A percentile compares a stretch with the other conserved stretches of the same genome.
These are phyloP conservation scores for Moesziomyces antarcticus DNA, from an alignment of 1,284 basidiomycete genomes.

Conservation along the genomic window DNA sequence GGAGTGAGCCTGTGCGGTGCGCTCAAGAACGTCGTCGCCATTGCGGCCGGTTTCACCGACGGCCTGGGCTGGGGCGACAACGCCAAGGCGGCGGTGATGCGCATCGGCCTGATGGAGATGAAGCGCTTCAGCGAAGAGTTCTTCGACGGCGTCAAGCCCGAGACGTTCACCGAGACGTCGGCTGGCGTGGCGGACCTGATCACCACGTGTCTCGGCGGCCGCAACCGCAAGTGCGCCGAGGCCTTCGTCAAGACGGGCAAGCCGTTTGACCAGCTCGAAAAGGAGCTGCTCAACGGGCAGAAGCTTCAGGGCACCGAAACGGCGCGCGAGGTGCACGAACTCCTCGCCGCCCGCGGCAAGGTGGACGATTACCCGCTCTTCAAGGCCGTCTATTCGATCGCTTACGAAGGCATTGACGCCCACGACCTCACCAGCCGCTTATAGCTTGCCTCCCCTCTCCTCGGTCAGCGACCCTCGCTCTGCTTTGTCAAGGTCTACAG, in stretches of 20 bases:
- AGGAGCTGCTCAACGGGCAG: conserved; percentile 73
- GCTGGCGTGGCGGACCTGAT: conserved; percentile 74
- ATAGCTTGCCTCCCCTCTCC: conserved; percentile 7
- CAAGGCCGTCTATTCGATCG: conserved; percentile 69
- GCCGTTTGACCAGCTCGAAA: conserved; percentile 72
- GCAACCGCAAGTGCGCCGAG: conserved; percentile 72
- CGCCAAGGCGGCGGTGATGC: conserved; percentile 74
- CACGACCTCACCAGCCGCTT: conserved; percentile 68
- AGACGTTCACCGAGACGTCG: conserved; percentile 71
- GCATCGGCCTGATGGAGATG: conserved; percentile 70
- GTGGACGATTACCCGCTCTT: conserved; percentile 73
- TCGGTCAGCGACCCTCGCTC: background rate
- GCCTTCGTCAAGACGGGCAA: conserved; percentile 72
- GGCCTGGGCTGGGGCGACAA: conserved; percentile 73
- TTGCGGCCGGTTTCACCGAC: conserved; percentile 73
- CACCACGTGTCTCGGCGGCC: conserved; percentile 73
- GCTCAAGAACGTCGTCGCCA: conserved; percentile 73
- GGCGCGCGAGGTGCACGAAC: conserved; percentile 71
- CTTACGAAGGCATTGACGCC: conserved; percentile 66
- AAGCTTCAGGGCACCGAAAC: conserved; percentile 73
- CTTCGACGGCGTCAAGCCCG: conserved; percentile 71
- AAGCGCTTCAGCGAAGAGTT: conserved; percentile 71
- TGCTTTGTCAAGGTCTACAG: background rate
- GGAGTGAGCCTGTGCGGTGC: conserved; percentile 74
- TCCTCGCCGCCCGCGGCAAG: conserved; percentile 70